Evolutionary conservation across 2,329 filamentous ascomycete species (phyloP), one percentile per base, ranked within the genome.

Genomic region (Madurella mycetomatis): DNA sequence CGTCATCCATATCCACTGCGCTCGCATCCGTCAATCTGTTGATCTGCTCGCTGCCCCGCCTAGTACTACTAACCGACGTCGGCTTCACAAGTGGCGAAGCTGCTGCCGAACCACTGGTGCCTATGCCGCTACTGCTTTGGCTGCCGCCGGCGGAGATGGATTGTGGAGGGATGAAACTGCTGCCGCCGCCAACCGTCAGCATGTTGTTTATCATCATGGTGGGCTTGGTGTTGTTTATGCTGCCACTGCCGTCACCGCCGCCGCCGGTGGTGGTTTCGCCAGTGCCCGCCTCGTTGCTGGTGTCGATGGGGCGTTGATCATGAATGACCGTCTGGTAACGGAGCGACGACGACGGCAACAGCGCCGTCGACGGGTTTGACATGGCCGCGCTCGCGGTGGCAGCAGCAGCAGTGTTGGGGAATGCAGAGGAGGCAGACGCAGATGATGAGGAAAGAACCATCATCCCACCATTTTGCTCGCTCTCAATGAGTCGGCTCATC

Each of bases 1-100:
- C 72, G 32, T 73, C 70, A 56, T 85, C 82, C 30, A 84, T 63
- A 48, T 84, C 81, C 75, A 83, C 75, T 58, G 79, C 77, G 31
- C 76, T 75, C 4, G 75, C 72, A 1, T 71, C 69, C 12, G 41
- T 17, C 3, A 19, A 30, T 15, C 30, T 47, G n/a, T 19, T 59
- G 31, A 65, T 64, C 5, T 69, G 64, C 18, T 60, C 63, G 42
- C 57, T 61, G 4, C 54, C 60, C 15, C 72, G 64, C 67, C 73
- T 74, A 25, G 25, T 4, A 25, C 25, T 25, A 25, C 25, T 25
- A 25, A 7, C 25, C 25, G 25, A 25, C 25, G 25, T 7, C 25
- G 25, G 25, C 25, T 25, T 25, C 25, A 3, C 25, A 25, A 25
- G 25, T 7, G 25, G 25, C 25, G 25, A 25, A 25, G 25, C 25